phyloP scores from a whole-genome alignment of 139 green algal genomes.

The Chara braunii region DNA sequence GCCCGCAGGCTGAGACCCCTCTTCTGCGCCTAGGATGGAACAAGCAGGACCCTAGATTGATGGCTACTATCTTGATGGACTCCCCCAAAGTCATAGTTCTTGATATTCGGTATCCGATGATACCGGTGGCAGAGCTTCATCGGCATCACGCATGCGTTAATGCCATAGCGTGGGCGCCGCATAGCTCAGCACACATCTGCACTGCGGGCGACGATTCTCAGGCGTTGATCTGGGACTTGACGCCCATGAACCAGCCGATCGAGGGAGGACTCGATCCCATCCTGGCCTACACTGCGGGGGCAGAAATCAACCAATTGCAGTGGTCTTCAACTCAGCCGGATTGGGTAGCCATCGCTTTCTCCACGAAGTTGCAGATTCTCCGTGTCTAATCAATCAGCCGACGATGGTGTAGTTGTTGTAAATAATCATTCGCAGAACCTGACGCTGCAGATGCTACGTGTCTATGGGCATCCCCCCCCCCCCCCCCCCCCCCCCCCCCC shows the following conservation, averaged over 20 bases:
- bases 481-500: too few relatives aligned
- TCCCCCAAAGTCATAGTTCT: conserved; percentile 71
- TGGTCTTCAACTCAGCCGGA: conserved; percentile 76
- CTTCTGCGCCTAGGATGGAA: conserved; percentile 94
- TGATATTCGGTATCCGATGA: conserved; percentile 82
- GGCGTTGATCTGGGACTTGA: conserved; percentile 93
- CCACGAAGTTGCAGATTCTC: conserved; percentile 83
- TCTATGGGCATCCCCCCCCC: too few relatives aligned
- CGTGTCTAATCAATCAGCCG: conserved; percentile 79
- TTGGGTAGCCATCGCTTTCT: conserved; percentile 87
- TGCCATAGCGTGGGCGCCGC: conserved; percentile 85
- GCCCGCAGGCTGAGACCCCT: conserved; percentile 59
- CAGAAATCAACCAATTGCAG: conserved; percentile 87
- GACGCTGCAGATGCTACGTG: too few relatives aligned
- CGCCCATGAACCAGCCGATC: conserved; percentile 48
- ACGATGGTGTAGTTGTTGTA: too few relatives aligned
- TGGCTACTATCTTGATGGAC: conserved; percentile 83
- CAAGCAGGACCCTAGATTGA: conserved; percentile 90
- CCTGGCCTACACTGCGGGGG: conserved; percentile 77
- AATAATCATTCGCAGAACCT: too few relatives aligned
- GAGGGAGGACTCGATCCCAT: conserved; percentile 74
- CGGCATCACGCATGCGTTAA: conserved; percentile 63
- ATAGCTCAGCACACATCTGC: conserved; percentile 84
- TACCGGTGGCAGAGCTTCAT: conserved; percentile 82
- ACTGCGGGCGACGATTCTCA: conserved; percentile 75